Evolutionary conservation across 192 early-diverging fungal species (phyloP), one percentile per base, ranked within the genome.

Genomic region (Gonapodya prolifera): DNA sequence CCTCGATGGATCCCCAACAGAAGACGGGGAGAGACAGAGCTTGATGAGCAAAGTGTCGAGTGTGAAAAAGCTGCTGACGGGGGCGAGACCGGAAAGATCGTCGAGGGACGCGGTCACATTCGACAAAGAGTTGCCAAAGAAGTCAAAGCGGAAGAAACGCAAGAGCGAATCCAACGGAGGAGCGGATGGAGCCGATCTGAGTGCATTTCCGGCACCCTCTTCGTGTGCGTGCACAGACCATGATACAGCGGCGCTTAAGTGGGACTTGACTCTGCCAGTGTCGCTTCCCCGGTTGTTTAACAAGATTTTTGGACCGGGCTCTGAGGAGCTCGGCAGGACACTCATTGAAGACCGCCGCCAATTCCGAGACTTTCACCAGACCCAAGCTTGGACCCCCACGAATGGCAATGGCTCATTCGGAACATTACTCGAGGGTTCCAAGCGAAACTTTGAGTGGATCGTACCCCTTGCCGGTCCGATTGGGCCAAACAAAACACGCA

Each of bases 151-250:
- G 45, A 61, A 61, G 45, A 61, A 61, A 8, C 45, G 45, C 45
- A 23, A 23, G 8, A 23, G 45, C 8, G 8, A 8, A 16, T 23
- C 8, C 45, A 23, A 23, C 8, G 45, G 45, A 16, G 45, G 45
- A 8, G 45, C 8, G 23, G 45, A 23, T 61, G 45, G 45, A 8
- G 23, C 45, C 23, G 45, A 61, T 23, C 45, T 61, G 8, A 23
- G 8, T 61, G 8, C 16, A 29, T 32, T 73, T 32, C 71, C 71
- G 8, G 18, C 32, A 13, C 71, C 71, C 2, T 30, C 71, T 8
- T 13, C 18, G 31, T 73, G 71, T 32, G 71, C 71, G 28, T 73
- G 71, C 31, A 73, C 71, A 32, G 71, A 73, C 71, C 71, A 73
- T 29, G 71, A 32, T 8, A 73, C 28, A 8, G 13, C 18, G 28